These are phyloP conservation scores for Aspergillus chevalieri DNA, from an alignment of 2,329 filamentous ascomycete genomes.

Conservation along the genomic window DNA sequence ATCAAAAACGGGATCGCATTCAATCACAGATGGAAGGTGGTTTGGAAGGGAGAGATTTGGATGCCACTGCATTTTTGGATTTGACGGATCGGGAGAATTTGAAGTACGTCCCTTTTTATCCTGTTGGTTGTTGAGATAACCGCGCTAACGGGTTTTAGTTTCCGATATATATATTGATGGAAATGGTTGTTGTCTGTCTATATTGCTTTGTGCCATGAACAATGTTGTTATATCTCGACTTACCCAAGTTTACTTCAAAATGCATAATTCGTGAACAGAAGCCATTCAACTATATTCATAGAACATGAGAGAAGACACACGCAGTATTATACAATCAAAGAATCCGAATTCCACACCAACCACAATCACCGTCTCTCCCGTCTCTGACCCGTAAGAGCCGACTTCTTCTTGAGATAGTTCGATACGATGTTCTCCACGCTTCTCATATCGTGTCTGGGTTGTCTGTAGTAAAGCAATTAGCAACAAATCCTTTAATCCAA, in stretches of 20 bases:
- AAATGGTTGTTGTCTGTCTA: not conserved
- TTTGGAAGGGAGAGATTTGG: constrained; percentile 42
- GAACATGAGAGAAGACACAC: no score
- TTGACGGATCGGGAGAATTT: constrained; percentile 50
- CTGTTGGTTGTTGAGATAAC: not conserved
- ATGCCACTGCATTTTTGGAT: constrained; percentile 49
- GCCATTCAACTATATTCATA: no score
- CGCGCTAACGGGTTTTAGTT: constrained; percentile 6
- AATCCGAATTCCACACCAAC: not conserved
- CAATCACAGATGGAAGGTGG: constrained; percentile 43
- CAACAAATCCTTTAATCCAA: not conserved
- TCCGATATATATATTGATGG: constrained; percentile 17
- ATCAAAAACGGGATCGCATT: constrained; percentile 44
- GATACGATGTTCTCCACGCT: constrained; percentile 74
- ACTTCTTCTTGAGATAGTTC: constrained; percentile 55
- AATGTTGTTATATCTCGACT: no score
- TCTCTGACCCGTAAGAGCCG: constrained; percentile 32
- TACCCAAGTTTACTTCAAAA: no score
- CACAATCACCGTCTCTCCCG: not conserved
- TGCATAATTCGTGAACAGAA: not conserved
- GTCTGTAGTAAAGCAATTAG: constrained; percentile 27
- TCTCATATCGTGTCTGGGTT: constrained; percentile 80
- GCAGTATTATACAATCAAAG: constrained; percentile 1
- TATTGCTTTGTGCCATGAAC: no score
- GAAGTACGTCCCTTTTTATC: constrained; percentile 29